These are phyloP conservation scores for Jacaranda mimosifolia DNA, from an alignment of 257 asterid species.

Conservation along the genomic window DNA sequence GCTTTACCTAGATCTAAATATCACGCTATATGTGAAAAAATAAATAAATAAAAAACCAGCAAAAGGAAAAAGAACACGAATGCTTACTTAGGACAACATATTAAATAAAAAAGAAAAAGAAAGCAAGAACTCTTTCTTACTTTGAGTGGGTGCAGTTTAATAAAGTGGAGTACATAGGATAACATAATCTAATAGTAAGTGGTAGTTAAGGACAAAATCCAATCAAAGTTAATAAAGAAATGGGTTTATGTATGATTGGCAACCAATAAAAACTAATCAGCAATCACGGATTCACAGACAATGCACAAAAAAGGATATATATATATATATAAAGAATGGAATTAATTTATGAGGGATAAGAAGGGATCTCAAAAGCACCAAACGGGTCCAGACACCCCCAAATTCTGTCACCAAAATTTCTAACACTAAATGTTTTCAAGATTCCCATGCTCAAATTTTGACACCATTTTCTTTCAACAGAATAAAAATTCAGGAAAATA, in stretches of 20 bases:
- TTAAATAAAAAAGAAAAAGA: no score
- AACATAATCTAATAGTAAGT: slow-evolving; percentile 27
- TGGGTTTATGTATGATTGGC: slow-evolving; percentile 21
- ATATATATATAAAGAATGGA: no score
- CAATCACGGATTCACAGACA: slow-evolving; percentile 25
- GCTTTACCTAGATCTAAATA: no score
- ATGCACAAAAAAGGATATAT: not conserved
- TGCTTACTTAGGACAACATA: not conserved
- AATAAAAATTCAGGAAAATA: not conserved
- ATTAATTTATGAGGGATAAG: slow-evolving; percentile 6
- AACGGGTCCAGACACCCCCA: slow-evolving; percentile 24
- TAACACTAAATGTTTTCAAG: slow-evolving; percentile 31
- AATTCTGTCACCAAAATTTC: slow-evolving; percentile 42
- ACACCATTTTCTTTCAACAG: not conserved
- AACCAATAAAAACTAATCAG: slow-evolving; percentile 27
- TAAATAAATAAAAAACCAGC: not conserved
- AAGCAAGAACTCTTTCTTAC: not conserved
- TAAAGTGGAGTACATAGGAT: slow-evolving; percentile 19
- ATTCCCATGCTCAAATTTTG: slow-evolving; percentile 38
- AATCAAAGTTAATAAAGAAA: not conserved
- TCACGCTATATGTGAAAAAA: not conserved
- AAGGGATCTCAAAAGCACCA: slow-evolving; percentile 49
- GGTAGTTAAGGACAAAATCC: not conserved
- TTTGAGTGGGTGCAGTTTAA: slow-evolving; percentile 4
- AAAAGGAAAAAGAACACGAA: not conserved